A percentile compares a stretch with the other conserved stretches of the same genome.
These are phyloP conservation scores for Diaporthe sp. DNA, from an alignment of 2,329 filamentous ascomycete genomes.

Conservation along the genomic window DNA sequence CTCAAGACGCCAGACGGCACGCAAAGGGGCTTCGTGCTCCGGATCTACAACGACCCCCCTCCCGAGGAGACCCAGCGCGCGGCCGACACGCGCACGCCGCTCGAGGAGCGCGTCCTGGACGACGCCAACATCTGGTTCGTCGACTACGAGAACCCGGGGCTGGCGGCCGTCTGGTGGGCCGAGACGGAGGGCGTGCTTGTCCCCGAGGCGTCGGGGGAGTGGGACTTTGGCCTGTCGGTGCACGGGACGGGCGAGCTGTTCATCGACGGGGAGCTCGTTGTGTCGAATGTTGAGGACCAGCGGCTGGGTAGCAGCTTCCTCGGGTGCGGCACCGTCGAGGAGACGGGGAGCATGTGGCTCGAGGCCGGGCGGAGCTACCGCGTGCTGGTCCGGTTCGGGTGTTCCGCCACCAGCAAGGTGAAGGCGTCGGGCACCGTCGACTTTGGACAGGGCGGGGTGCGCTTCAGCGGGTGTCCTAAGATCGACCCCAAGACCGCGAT, in stretches of 20 bases:
- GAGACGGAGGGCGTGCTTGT: slow-evolving; percentile 45
- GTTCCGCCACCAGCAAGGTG: slow-evolving; percentile 47
- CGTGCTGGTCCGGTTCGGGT: slow-evolving; percentile 49
- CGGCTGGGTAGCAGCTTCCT: slow-evolving; percentile 55
- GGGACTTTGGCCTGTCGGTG: slow-evolving; percentile 53
- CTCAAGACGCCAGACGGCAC: slow-evolving; percentile 45
- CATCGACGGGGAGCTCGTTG: slow-evolving; percentile 50
- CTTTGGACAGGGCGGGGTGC: slow-evolving; percentile 49
- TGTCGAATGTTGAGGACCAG: slow-evolving; percentile 52
- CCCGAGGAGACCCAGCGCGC: not conserved
- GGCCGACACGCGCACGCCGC: slow-evolving; percentile 30
- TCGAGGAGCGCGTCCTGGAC: slow-evolving; percentile 45
- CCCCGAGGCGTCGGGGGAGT: slow-evolving; percentile 44
- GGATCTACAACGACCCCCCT: slow-evolving; percentile 46
- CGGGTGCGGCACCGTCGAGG: slow-evolving; percentile 52
- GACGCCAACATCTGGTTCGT: slow-evolving; percentile 47
- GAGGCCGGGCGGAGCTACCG: slow-evolving; percentile 50
- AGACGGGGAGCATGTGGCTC: slow-evolving; percentile 45
- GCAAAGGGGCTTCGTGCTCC: slow-evolving; percentile 46
- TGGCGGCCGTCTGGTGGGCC: slow-evolving; percentile 45
- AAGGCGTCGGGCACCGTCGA: slow-evolving; percentile 48
- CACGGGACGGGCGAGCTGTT: slow-evolving; percentile 53
- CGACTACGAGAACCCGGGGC: slow-evolving; percentile 46
- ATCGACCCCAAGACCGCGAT: slow-evolving; percentile 40
- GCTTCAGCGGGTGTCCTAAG: slow-evolving; percentile 47